Evolutionary conservation across 441 rosid species (phyloP).

Genomic region (Populus hybrid): DNA sequence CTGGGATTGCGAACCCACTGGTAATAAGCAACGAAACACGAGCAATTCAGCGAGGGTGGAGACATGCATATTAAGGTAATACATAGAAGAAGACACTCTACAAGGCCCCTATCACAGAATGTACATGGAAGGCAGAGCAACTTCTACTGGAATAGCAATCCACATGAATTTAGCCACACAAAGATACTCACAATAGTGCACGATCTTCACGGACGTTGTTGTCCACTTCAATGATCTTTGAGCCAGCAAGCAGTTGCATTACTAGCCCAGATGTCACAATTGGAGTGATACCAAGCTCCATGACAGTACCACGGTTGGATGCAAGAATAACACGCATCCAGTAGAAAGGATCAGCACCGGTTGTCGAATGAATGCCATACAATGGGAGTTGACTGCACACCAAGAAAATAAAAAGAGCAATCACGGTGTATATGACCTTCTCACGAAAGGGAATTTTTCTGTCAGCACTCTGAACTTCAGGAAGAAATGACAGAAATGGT

Average conservation of each 20-base stretch:
- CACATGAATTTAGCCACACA: not conserved
- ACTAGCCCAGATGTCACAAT: slow-evolving; percentile 88
- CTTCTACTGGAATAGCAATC: not conserved
- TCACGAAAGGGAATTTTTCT: slow-evolving; percentile 75
- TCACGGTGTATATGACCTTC: slow-evolving; percentile 86
- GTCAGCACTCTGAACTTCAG: slow-evolving; percentile 68
- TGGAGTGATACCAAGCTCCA: slow-evolving; percentile 95
- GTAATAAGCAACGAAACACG: not conserved
- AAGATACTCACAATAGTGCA: slow-evolving; percentile 60
- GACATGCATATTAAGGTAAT: not conserved
- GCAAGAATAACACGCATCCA: slow-evolving; percentile 98
- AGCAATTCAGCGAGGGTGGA: not conserved
- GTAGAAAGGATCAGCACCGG: slow-evolving; percentile 88
- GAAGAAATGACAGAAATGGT: slow-evolving; percentile 66
- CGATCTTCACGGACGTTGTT: slow-evolving; percentile 27
- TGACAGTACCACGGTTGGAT: slow-evolving; percentile 83
- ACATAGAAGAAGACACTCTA: not conserved
- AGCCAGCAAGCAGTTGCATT: slow-evolving; percentile 81
- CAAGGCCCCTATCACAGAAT: not conserved
- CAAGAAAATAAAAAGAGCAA: slow-evolving; percentile 75
- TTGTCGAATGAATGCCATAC: slow-evolving; percentile 84
- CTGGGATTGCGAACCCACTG: not conserved
- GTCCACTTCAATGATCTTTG: slow-evolving; percentile 81
- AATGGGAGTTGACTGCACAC: slow-evolving; percentile 92
- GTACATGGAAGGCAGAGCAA: not conserved